phyloP scores from a whole-genome alignment of 2,329 filamentous ascomycete genomes.

The Xylariaceae sp. region DNA sequence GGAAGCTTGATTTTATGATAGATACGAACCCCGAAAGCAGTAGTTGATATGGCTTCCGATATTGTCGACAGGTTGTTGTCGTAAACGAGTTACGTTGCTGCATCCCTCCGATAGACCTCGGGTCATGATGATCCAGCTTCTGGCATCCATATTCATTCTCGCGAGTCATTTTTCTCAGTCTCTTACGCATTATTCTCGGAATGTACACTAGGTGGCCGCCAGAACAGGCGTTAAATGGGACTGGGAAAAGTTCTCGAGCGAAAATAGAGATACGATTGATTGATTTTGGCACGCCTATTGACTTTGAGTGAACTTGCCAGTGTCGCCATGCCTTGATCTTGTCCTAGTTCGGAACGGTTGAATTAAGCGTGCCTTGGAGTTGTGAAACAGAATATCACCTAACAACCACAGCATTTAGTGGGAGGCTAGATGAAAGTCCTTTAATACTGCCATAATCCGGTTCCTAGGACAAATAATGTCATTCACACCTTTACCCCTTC shows the following conservation, averaged over 20 bases:
- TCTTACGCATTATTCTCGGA: constrained; percentile 37
- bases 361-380: no score
- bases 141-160: constrained; percentile 41
- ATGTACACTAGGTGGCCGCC: constrained; percentile 43
- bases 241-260: constrained; percentile 41
- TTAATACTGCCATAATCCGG: no score
- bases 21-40: constrained; percentile 37
- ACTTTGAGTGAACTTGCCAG: constrained; percentile 7
- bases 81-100: constrained; percentile 28
- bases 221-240: constrained; percentile 38
- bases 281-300: constrained; percentile 26
- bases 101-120: constrained; percentile 33
- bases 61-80: constrained; percentile 31
- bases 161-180: constrained; percentile 43
- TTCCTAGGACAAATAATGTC: no score
- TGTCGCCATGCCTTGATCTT: not conserved
- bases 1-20: constrained; percentile 40
- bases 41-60: constrained; percentile 38
- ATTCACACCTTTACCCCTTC: no score
- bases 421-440: no score
- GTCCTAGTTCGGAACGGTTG: not conserved
- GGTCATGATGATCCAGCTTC: constrained; percentile 37
- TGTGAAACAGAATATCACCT: no score
- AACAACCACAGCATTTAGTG: no score
- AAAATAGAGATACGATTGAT: constrained; percentile 39